These are phyloP conservation scores for Kazachstania sp. DNA, from an alignment of 1,139 yeast species.

Conservation along the genomic window DNA sequence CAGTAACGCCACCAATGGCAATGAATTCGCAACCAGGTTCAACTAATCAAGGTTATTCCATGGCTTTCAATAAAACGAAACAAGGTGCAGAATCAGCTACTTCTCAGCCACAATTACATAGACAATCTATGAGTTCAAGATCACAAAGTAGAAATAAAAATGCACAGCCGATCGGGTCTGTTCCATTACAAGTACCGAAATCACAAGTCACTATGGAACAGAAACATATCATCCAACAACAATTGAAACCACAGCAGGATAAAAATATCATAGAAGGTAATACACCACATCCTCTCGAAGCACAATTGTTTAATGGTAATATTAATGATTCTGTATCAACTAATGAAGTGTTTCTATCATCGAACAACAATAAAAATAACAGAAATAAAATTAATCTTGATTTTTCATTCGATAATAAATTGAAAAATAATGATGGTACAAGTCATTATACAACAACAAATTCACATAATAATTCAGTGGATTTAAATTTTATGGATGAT, in stretches of 20 bases:
- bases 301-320: slow-evolving; percentile 24
- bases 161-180: slow-evolving; percentile 12
- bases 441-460: slow-evolving; percentile 7
- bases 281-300: neutral
- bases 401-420: neutral
- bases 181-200: slow-evolving; percentile 2
- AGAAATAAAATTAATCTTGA: neutral
- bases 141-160: slow-evolving; percentile 1
- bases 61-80: neutral
- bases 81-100: neutral
- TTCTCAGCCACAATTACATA: neutral
- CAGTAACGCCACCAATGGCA: neutral
- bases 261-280: neutral
- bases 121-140: neutral
- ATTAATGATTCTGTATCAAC: slow-evolving; percentile 73
- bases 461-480: slow-evolving; percentile 13
- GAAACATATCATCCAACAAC: slow-evolving; percentile 20
- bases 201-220: neutral
- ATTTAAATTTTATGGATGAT: slow-evolving; percentile 26
- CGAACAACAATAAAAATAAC: neutral
- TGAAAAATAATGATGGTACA: neutral
- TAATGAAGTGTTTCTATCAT: slow-evolving; percentile 65
- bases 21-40: neutral
- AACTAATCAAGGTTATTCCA: neutral
- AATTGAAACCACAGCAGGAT: slow-evolving; percentile 4